These are phyloP conservation scores for Tanacetum coccineum DNA, from an alignment of 129 eudicot genomes.

Conservation along the genomic window DNA sequence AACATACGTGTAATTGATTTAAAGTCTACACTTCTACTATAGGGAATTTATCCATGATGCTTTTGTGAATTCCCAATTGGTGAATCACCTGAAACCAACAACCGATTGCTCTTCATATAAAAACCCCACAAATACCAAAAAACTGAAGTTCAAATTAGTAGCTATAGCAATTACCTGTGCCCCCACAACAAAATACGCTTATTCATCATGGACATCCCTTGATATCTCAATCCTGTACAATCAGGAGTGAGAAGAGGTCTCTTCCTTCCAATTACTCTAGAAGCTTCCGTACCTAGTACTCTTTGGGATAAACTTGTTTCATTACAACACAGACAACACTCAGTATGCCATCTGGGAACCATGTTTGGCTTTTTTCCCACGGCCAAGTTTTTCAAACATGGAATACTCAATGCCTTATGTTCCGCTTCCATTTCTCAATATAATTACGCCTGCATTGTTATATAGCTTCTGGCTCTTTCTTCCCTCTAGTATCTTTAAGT, in stretches of 20 bases:
- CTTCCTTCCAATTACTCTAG: conserved; percentile 29
- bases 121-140: neutral
- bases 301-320: conserved; percentile 61
- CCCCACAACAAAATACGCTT: conserved; percentile 40
- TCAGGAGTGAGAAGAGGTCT: conserved; percentile 43
- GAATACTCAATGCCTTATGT: conserved; percentile 37
- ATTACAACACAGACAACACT: conserved; percentile 44
- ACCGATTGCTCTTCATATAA: too few species aligned
- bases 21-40: neutral
- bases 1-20: too few species aligned
- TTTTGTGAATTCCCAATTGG: neutral
- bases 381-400: conserved; percentile 65
- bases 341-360: conserved; percentile 74
- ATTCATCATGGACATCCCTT: conserved; percentile 43
- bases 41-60: neutral
- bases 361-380: conserved; percentile 30
- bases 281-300: conserved; percentile 37
- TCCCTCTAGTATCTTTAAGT: conserved; percentile 45
- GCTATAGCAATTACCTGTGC: conserved; percentile 39
- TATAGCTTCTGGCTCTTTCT: conserved; percentile 17
- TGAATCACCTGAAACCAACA: neutral
- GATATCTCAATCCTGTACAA: conserved; percentile 35
- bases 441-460: conserved; percentile 56
- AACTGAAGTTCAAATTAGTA: neutral
- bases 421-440: conserved; percentile 38